phyloP scores from a whole-genome alignment of 768 basidiomycete genomes.

The Phylloporus sp. region DNA sequence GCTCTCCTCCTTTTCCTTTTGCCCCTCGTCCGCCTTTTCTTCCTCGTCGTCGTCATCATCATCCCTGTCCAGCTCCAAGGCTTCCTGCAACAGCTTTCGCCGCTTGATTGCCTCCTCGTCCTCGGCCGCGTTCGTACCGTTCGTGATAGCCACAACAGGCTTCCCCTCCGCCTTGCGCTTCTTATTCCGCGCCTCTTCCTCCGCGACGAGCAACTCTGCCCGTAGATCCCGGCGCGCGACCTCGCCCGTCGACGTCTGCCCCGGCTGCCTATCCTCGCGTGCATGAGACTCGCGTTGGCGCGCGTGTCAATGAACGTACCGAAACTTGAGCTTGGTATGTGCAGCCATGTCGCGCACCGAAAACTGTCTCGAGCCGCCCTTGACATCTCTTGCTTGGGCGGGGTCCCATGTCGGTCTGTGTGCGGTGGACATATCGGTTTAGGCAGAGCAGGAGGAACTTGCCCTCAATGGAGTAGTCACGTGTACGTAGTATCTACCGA shows the following conservation, averaged over 20 bases:
- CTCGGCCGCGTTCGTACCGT: slow-evolving; percentile 35
- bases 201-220: slow-evolving; percentile 77
- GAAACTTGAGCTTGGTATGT: slow-evolving; percentile 97
- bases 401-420: slow-evolving; percentile 98
- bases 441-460: too few relatives aligned
- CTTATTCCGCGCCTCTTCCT: slow-evolving; percentile 81
- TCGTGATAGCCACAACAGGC: slow-evolving; percentile 34
- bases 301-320: slow-evolving; percentile 41
- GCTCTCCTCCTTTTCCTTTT: slow-evolving; percentile 39
- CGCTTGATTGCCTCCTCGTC: slow-evolving; percentile 73
- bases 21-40: slow-evolving; percentile 32
- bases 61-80: slow-evolving; percentile 83
- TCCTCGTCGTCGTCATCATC: slow-evolving; percentile 72
- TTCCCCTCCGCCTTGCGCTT: slow-evolving; percentile 88
- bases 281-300: background rate
- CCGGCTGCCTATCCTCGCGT: slow-evolving; percentile 65
- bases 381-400: slow-evolving; percentile 88
- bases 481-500: too few relatives aligned
- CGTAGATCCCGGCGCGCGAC: slow-evolving; percentile 76
- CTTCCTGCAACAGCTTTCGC: slow-evolving; percentile 82
- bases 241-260: slow-evolving; percentile 79
- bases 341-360: slow-evolving; percentile 92
- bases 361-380: slow-evolving; percentile 87
- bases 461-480: too few relatives aligned
- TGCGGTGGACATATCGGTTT: slow-evolving; percentile 69